These are phyloP conservation scores for Cyclaneusma minus DNA, from an alignment of 2,329 filamentous ascomycete species.

Conservation along the genomic window DNA sequence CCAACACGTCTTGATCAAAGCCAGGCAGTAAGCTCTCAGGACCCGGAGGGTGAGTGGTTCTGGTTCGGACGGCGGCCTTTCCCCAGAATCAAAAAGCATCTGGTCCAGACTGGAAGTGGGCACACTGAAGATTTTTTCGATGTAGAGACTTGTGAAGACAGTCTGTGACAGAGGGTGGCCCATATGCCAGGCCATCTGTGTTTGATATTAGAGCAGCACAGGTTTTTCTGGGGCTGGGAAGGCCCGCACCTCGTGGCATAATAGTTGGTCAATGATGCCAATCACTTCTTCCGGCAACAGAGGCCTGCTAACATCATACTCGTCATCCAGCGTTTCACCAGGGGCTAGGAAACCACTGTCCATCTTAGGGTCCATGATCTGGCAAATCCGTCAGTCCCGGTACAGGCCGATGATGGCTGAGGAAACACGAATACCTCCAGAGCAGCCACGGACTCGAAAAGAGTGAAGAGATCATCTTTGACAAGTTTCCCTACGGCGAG, in stretches of 20 bases:
- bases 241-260: slow-evolving; percentile 62
- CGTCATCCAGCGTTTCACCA: slow-evolving; percentile 68
- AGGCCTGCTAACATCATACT: slow-evolving; percentile 56
- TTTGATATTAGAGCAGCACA: slow-evolving; percentile 5
- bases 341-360: slow-evolving; percentile 75
- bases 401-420: not conserved
- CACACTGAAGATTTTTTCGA: slow-evolving; percentile 68
- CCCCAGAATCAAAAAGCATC: slow-evolving; percentile 13
- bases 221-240: no score
- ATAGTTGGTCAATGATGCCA: slow-evolving; percentile 84
- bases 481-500: slow-evolving; percentile 68
- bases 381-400: slow-evolving; percentile 3
- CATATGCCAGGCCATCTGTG: slow-evolving; percentile 84
- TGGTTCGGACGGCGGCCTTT: no score
- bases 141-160: slow-evolving; percentile 79
- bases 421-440: slow-evolving; percentile 39
- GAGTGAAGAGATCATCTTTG: slow-evolving; percentile 86
- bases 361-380: slow-evolving; percentile 99
- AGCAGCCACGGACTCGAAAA: slow-evolving; percentile 86
- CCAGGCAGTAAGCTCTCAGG: slow-evolving; percentile 74
- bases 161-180: slow-evolving; percentile 95
- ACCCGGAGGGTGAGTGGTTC: slow-evolving; percentile 41
- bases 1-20: slow-evolving; percentile 67
- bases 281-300: slow-evolving; percentile 67
- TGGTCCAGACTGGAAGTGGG: slow-evolving; percentile 47